Base-by-base conservation (phyloP, 805 yeast species). In the Lachancea sp. region DNA sequence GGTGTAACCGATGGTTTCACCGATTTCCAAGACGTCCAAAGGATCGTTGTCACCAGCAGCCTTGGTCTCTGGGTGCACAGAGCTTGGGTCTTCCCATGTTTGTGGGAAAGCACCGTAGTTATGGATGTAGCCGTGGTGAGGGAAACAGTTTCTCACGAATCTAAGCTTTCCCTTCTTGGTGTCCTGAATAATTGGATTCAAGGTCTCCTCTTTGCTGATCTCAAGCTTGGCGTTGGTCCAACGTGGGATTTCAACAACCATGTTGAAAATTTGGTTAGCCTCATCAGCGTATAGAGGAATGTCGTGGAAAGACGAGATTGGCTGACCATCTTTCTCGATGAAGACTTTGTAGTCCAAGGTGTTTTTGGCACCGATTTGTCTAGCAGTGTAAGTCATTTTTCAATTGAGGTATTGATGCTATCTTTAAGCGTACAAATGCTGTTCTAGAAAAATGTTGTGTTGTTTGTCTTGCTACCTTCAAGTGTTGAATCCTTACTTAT, bases 91-190 rank as follows among this genome's bases (percentile, higher is more conserved):
- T 67, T 82, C 89, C 89, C 89, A 82, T 39, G 89, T 82, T 69
- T 91, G 97, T 55, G 98, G 98, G 79, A 91, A 85, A 41, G 97
- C 97, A 68, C 98, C 99, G 68, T 91, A 91, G 75, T 93, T 93
- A 75, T 89, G 96, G 58, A 91, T 91, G 76, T 93, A 91, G 59
- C 99, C 99, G 68, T 93, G 95, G 75, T 86, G 95, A 44, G 99
- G 99, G 87, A 91, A 91, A 69, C 95, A 81, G 79, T 93, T 93
- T 74, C 95, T 83, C 49, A 93, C 98, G 59, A 83, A 93, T 73
- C 98, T 82, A 62, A 89, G 79, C 70, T 88, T 84, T 56, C 97
- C 98, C 77, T 93, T 91, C 77, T 93, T 93, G 64, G 95, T 86
- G 71, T 93, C 99, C 75, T 93, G 99, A 51, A 86, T 74, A 59